Percentiles rank a stretch among this genome's conserved stretches.
Conservation (phyloP, 2,329 filamentous ascomycete species). For the Sarocladium kiliense region DNA sequence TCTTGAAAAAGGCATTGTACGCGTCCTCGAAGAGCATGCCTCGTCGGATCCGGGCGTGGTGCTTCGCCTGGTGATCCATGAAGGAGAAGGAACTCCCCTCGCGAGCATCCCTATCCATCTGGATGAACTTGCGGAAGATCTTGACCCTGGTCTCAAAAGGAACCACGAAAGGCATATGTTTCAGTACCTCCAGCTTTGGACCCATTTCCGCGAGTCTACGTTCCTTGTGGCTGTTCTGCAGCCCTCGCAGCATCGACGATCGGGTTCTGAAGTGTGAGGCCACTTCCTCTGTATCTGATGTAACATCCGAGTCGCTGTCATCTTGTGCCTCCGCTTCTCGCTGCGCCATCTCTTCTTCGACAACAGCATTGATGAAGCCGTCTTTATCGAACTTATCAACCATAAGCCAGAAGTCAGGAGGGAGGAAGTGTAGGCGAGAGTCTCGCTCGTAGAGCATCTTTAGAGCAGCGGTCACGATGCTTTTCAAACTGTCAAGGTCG, state of each 20-base stretch:
- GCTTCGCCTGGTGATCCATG: slow-evolving; percentile 40
- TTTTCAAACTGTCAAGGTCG: slow-evolving; percentile 72
- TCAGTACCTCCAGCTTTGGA: slow-evolving; percentile 81
- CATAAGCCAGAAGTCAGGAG: slow-evolving; percentile 90
- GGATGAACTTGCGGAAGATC: slow-evolving; percentile 91
- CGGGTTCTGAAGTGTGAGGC: slow-evolving; percentile 14
- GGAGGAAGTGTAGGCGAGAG: slow-evolving; percentile 79
- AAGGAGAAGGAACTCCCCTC: slow-evolving; percentile 12
- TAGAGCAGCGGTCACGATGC: slow-evolving; percentile 72
- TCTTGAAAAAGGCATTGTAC: slow-evolving; percentile 71
- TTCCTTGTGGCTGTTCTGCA: slow-evolving; percentile 45
- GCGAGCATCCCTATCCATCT: slow-evolving; percentile 50
- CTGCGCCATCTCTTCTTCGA: slow-evolving; percentile 79
- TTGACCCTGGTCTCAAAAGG: slow-evolving; percentile 87
- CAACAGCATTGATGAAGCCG: slow-evolving; percentile 79
- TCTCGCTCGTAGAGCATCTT: slow-evolving; percentile 91
- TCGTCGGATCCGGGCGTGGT: slow-evolving; percentile 76
- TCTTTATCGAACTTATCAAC: slow-evolving; percentile 81
- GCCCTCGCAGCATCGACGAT: not conserved
- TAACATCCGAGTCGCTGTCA: slow-evolving; percentile 25
- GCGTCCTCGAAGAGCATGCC: slow-evolving; percentile 82
- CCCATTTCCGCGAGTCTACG: slow-evolving; percentile 74
- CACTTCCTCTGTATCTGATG: slow-evolving; percentile 18
- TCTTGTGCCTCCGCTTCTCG: slow-evolving; percentile 41
- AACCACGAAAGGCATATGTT: slow-evolving; percentile 96